phyloP scores from a whole-genome alignment of 805 yeast species.

The Schizosaccharomyces cryophilus region DNA sequence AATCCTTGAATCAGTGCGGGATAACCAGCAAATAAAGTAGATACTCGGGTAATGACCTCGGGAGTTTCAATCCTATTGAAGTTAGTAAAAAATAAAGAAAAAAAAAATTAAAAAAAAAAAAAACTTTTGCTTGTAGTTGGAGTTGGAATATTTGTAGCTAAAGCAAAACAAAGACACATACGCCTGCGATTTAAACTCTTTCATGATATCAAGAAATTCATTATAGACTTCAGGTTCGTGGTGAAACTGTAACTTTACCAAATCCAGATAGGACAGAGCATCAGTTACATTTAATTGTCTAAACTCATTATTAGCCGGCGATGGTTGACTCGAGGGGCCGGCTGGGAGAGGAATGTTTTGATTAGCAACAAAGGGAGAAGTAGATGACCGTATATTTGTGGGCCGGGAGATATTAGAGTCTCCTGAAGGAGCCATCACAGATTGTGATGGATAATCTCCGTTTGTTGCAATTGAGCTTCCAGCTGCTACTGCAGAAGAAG shows the following conservation, averaged over 20 bases:
- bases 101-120: no score
- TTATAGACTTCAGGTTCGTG: slow-evolving; percentile 89
- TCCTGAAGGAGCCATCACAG: neutral
- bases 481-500: no score
- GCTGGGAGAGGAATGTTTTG: neutral
- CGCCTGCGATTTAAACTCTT: slow-evolving; percentile 50
- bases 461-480: no score
- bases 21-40: slow-evolving; percentile 73
- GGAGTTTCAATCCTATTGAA: slow-evolving; percentile 59
- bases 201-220: slow-evolving; percentile 90
- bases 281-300: slow-evolving; percentile 81
- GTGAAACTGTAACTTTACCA: slow-evolving; percentile 78
- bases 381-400: neutral
- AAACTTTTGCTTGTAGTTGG: no score
- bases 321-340: neutral
- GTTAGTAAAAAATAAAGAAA: neutral
- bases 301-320: neutral
- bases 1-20: slow-evolving; percentile 86
- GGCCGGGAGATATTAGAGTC: neutral
- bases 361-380: neutral
- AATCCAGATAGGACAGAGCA: slow-evolving; percentile 84
- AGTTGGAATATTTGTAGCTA: no score
- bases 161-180: neutral
- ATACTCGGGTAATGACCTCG: slow-evolving; percentile 90
- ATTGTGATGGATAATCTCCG: neutral